A percentile compares a stretch with the other conserved stretches of the same genome.
Conservation (phyloP, 768 basidiomycete genomes). For the Trametopsis cervina region DNA sequence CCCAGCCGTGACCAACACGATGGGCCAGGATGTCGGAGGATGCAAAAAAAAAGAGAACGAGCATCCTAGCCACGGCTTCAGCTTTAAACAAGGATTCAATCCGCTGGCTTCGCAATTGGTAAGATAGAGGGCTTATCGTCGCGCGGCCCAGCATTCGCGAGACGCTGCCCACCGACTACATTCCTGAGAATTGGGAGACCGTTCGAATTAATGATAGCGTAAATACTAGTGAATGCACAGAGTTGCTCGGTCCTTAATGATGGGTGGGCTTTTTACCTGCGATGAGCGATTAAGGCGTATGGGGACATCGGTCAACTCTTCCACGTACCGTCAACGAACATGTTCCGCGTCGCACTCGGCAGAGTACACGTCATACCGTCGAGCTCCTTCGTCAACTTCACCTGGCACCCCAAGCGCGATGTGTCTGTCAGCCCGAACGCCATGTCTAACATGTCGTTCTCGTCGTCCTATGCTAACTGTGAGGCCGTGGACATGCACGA, state of each 20-base stretch:
- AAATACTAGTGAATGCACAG: too few relatives aligned
- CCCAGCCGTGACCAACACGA: too few relatives aligned
- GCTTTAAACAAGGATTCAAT: too few relatives aligned
- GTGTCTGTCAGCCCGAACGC: slow-evolving; percentile 96
- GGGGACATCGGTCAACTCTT: not conserved
- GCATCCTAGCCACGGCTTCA: too few relatives aligned
- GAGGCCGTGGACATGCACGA: not conserved
- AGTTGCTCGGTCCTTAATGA: slow-evolving; percentile 25
- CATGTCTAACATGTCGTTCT: slow-evolving; percentile 98
- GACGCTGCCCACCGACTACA: too few relatives aligned
- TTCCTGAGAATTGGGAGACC: too few relatives aligned
- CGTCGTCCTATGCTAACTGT: slow-evolving; percentile 60
- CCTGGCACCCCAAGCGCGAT: slow-evolving; percentile 74
- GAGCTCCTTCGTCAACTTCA: slow-evolving; percentile 69
- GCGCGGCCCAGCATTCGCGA: too few relatives aligned
- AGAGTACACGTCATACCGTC: slow-evolving; percentile 83
- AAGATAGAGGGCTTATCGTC: too few relatives aligned
- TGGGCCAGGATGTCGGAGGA: too few relatives aligned
- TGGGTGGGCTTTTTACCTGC: slow-evolving; percentile 46
- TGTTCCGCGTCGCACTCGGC: slow-evolving; percentile 90
- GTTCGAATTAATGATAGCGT: too few relatives aligned
- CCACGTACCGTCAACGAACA: slow-evolving; percentile 88
- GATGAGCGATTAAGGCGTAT: not conserved
- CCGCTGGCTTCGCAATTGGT: too few relatives aligned
- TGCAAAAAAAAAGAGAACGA: too few relatives aligned